phyloP scores from a whole-genome alignment of 352 stramenopile genomes.

The Globisporangium echinulatum region DNA sequence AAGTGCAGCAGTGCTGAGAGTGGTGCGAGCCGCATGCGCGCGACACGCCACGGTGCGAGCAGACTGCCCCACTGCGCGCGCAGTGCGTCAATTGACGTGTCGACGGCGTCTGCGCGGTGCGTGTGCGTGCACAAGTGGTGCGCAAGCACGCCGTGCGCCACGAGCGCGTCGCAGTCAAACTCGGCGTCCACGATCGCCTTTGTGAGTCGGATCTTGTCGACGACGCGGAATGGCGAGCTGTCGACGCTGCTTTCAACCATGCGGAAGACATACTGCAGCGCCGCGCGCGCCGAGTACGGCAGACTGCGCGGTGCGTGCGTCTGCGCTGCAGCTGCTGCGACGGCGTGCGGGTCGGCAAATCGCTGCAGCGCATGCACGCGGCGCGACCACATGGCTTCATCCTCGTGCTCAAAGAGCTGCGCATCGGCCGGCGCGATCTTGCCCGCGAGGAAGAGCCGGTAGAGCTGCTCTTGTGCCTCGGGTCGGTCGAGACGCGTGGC shows the following conservation, averaged over 20 bases:
- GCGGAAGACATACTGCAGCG: slow-evolving; percentile 62
- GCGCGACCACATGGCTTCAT: slow-evolving; percentile 52
- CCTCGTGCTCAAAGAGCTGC: slow-evolving; percentile 43
- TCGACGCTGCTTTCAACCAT: slow-evolving; percentile 41
- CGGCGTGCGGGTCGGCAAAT: slow-evolving; percentile 23
- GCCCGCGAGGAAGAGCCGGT: slow-evolving; percentile 60
- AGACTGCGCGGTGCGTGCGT: slow-evolving; percentile 20
- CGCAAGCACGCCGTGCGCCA: slow-evolving; percentile 34
- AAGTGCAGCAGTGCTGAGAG: slow-evolving; percentile 20
- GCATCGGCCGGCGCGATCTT: slow-evolving; percentile 53
- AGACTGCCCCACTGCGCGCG: slow-evolving; percentile 42
- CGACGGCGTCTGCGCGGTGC: slow-evolving; percentile 46
- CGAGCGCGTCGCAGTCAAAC: slow-evolving; percentile 66
- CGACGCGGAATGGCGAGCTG: slow-evolving; percentile 54
- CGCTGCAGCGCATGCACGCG: slow-evolving; percentile 48
- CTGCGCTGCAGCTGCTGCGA: slow-evolving; percentile 9
- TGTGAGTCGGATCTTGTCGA: slow-evolving; percentile 73
- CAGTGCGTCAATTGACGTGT: slow-evolving; percentile 62
- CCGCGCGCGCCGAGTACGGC: slow-evolving; percentile 38
- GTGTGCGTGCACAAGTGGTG: slow-evolving; percentile 60
- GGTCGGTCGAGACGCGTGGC: slow-evolving; percentile 24
- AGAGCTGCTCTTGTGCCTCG: slow-evolving; percentile 58
- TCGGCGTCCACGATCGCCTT: slow-evolving; percentile 63
- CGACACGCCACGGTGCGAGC: slow-evolving; percentile 20
- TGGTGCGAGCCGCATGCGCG: slow-evolving; percentile 8